Base-by-base conservation (phyloP, 495 filamentous ascomycete genomes). In the Penicillium cosmopolitanum region DNA sequence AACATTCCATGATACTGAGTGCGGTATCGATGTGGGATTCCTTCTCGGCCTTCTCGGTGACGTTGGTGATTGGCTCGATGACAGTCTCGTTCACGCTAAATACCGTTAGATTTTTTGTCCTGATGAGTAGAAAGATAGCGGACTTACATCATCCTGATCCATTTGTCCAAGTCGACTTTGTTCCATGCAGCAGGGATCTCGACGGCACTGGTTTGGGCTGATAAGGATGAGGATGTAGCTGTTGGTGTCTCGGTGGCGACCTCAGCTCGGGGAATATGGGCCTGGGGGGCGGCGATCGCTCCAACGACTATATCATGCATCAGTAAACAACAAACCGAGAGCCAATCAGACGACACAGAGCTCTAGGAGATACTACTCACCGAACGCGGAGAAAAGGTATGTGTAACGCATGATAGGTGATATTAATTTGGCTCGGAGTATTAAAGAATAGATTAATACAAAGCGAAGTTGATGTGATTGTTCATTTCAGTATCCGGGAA, bases 1-100 rank as follows among this genome's bases (percentile, higher is more conserved):
- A 53, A 13, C 50, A 53, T 31, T 53, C 31, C n/a, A 47, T 19
- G 5, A 50, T 50, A 12, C 44, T 34, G 16, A 36, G n/a, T n/a
- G 21, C 40, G 31, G 44, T 23, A 13, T 23, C 21, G 8, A 38
- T 13, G 46, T 48, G 46, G 18, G 15, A 16, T 44, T 16, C 16
- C 28, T 31, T 31, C 9, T 44, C 8, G 16, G 42, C n/a, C 16
- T 16, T 16, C 7, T 44, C n/a, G 42, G 12, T 44, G n/a, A 10
- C n/a, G 9, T 44, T n/a, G 42, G 28, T 31, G 5, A 9, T 31
- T 31, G 28, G 8, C 28, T 31, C 28, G 8, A 31, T 31, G 4
- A 44, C 16, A 13, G 42, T 44, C 42, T 44, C 42, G 16, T 44
- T 44, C 3, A n/a, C 42, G n/a, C 42, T 44, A 7, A 8, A 44